These are phyloP conservation scores for Nannochloris sp. DNA, from an alignment of 139 green algal genomes.

Conservation along the genomic window DNA sequence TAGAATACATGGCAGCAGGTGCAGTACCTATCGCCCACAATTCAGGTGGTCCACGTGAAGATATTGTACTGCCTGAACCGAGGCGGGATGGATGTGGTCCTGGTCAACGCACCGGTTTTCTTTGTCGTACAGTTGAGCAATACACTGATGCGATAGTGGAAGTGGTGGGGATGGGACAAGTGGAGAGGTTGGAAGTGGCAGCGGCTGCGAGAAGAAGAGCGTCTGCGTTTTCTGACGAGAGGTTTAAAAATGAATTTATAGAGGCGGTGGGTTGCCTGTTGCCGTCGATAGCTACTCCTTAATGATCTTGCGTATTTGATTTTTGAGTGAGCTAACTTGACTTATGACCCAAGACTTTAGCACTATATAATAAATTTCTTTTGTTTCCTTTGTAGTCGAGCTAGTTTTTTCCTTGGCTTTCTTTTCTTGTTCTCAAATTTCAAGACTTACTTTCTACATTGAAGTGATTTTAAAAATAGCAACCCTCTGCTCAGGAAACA, in stretches of 20 bases:
- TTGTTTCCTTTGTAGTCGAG: background rate
- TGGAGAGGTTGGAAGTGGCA: conserved; percentile 53
- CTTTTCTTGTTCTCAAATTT: background rate
- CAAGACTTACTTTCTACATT: background rate
- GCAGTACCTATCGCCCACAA: conserved; percentile 83
- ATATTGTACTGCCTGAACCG: conserved; percentile 50
- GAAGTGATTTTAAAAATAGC: conserved; percentile 24
- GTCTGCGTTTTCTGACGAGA: conserved; percentile 25
- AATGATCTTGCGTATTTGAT: too few species aligned
- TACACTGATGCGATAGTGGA: conserved; percentile 56
- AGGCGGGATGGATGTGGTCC: background rate
- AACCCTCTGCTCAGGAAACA: conserved; percentile 36
- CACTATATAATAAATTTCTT: too few species aligned
- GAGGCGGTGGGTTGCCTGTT: too few species aligned
- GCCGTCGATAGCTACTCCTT: too few species aligned
- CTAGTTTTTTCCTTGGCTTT: background rate
- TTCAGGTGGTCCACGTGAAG: conserved; percentile 59
- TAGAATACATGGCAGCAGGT: conserved; percentile 97
- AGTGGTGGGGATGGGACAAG: conserved; percentile 67
- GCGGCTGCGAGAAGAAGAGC: conserved; percentile 51
- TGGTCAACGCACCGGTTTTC: conserved; percentile 44
- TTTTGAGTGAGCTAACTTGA: too few species aligned
- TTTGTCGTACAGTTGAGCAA: conserved; percentile 52
- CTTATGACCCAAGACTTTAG: too few species aligned
- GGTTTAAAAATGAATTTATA: conserved; percentile 24